Base-by-base conservation (phyloP, 371 early-diverging fungal species). In the Umbelopsis sp. region DNA sequence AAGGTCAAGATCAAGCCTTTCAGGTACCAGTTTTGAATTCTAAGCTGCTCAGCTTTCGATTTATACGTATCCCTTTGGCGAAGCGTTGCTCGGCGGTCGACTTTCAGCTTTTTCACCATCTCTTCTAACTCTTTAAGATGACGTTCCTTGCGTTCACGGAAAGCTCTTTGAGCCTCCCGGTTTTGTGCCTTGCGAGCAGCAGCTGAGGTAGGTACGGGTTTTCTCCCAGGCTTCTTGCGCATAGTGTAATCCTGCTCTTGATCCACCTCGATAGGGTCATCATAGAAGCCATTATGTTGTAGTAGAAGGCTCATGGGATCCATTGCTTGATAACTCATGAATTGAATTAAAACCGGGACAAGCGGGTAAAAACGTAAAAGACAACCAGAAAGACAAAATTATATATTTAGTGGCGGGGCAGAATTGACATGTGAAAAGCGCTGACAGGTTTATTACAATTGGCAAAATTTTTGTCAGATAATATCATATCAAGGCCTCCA, bases 131-230 rank as follows among this genome's bases (percentile, higher is more conserved):
- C 80, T 57, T 82, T 75, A 9, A 91, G 72, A 63, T 91, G 87
- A 29, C 86, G 76, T 70, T 91, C 89, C 69, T 89, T 90, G 65
- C 92, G 86, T 74, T 91, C 89, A 29, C 92, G 84, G 70, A 91
- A 91, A 3, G 92, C 92, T 2, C 92, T 80, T 72, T 92, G 92
- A 0, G 92, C 92, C 0, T 89, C 92, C 12, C 92, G 79, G 73
- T 92, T 92, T 75, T 92, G 92, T 14, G 89, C 91, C 50, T 90
- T 91, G 35, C 92, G 85, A 63, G 89, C 77, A 14, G 84, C 84
- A 3, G 84, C 85, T 1, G 83, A 84, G 12, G 84, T 83, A 24
- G 85, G 86, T 50, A 83, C 83, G 11, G 91, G 91, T 77, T 93
- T 93, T 29, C 94, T 76, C 11, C 94, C 94, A 9, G 94, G 91